Conservation (phyloP, 768 basidiomycete genomes). For the Leccinum uliginosum region DNA sequence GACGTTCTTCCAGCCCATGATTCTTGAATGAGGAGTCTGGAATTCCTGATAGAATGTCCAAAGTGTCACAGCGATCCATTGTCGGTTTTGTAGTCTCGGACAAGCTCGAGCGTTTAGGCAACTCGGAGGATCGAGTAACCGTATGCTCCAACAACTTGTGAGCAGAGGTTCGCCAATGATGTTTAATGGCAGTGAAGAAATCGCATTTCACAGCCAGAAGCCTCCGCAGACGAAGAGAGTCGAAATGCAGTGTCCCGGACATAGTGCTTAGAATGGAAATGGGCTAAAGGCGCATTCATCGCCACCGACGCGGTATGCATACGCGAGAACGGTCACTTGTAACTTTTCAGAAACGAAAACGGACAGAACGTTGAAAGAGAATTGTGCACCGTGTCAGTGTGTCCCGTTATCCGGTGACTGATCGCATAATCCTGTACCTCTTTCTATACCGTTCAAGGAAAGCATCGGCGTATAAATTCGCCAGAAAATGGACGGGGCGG, state of each 20-base stretch:
- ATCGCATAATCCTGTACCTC: conserved; percentile 24
- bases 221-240: conserved; percentile 22
- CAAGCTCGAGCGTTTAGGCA: conserved; percentile 19
- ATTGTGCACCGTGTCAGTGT: conserved; percentile 1
- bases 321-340: conserved; percentile 17
- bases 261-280: conserved; percentile 28
- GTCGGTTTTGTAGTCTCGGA: conserved; percentile 33
- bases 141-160: conserved; percentile 21
- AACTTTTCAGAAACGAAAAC: conserved; percentile 7
- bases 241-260: conserved; percentile 26
- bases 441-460: conserved; percentile 6
- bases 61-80: conserved; percentile 18
- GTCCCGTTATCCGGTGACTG: conserved; percentile 20
- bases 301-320: conserved; percentile 27
- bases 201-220: conserved; percentile 31
- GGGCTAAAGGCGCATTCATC: conserved; percentile 22
- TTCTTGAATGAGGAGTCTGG: conserved; percentile 19
- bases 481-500: not conserved
- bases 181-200: conserved; percentile 29
- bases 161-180: conserved; percentile 18
- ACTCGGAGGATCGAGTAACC: conserved; percentile 32
- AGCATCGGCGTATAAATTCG: not conserved
- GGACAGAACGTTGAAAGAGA: conserved; percentile 6
- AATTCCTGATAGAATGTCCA: conserved; percentile 28
- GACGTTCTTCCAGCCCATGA: conserved; percentile 59